phyloP scores from a whole-genome alignment of 202 grass and related monocot genomes.

The Panicum virgatum region DNA sequence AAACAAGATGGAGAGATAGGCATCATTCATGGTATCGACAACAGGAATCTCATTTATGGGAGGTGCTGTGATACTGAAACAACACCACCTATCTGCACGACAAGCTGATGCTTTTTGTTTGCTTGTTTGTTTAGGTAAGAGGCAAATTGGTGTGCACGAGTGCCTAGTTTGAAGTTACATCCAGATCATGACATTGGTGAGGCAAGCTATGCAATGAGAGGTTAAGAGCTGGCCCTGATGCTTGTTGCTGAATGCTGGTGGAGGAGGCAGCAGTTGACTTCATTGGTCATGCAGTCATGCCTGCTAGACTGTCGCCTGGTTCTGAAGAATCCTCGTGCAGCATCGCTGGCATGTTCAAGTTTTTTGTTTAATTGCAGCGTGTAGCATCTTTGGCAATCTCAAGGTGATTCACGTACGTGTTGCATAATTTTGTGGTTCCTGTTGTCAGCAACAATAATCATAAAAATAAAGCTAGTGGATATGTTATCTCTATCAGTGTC shows the following conservation, averaged over 20 bases:
- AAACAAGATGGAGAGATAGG: background rate
- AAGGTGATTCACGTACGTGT: background rate
- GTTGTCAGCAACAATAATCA: background rate
- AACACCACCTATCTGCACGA: constrained; percentile 6
- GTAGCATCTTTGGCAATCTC: background rate
- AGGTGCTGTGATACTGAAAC: constrained; percentile 13
- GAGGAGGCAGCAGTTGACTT: constrained; percentile 6
- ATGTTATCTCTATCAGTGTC: background rate
- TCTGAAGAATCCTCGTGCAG: background rate
- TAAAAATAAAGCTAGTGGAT: background rate
- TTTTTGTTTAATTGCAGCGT: background rate
- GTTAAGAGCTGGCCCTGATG: background rate
- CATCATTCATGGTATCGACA: background rate
- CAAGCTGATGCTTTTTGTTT: constrained; percentile 15
- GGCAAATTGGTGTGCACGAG: constrained; percentile 8
- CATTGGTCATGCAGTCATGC: constrained; percentile 14
- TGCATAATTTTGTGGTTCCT: background rate
- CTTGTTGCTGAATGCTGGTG: background rate
- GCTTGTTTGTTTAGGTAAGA: constrained; percentile 8
- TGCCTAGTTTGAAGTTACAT: background rate
- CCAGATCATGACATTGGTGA: background rate
- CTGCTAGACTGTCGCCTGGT: background rate
- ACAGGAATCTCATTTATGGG: constrained; percentile 5
- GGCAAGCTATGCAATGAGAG: background rate
- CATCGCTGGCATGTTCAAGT: background rate